A percentile compares a stretch with the other conserved stretches of the same genome.
Conservation (phyloP, 2,329 filamentous ascomycete species). For the Penicillium sp. region DNA sequence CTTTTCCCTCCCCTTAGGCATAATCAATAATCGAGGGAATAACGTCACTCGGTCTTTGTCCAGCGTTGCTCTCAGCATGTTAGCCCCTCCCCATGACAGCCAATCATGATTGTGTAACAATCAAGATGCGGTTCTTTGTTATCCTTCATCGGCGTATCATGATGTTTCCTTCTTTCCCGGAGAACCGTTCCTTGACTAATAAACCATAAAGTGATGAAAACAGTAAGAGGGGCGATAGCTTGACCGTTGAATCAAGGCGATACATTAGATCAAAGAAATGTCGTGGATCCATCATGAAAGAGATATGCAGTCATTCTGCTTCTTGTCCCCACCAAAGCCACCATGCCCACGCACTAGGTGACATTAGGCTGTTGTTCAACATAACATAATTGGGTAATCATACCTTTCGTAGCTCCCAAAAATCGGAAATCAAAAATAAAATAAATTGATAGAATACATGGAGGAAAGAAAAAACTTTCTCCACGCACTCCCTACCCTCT, state of each 20-base stretch:
- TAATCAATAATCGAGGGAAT: background rate
- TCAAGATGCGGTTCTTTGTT: conserved; percentile 8
- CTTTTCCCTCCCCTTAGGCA: background rate
- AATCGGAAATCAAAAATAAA: background rate
- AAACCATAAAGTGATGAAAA: background rate
- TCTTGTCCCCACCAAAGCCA: background rate
- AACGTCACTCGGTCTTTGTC: conserved; percentile 4
- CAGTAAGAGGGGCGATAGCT: conserved; percentile 1
- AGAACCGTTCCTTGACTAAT: conserved; percentile 6
- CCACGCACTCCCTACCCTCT: background rate
- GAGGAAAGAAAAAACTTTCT: background rate
- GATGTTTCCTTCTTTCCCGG: conserved; percentile 18
- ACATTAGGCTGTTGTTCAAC: background rate
- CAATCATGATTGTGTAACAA: conserved; percentile 1
- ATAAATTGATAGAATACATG: background rate
- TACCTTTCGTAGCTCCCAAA: background rate
- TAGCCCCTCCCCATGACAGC: background rate
- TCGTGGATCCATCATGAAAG: background rate
- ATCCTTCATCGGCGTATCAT: conserved; percentile 19
- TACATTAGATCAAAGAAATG: conserved; percentile 4
- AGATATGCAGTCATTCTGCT: background rate
- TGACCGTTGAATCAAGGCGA: conserved; percentile 5
- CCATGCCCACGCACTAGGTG: background rate
- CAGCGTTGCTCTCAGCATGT: background rate
- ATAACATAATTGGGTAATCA: background rate